Base-by-base conservation (phyloP, 208 protist genomes). In the Lotmaria passim region DNA sequence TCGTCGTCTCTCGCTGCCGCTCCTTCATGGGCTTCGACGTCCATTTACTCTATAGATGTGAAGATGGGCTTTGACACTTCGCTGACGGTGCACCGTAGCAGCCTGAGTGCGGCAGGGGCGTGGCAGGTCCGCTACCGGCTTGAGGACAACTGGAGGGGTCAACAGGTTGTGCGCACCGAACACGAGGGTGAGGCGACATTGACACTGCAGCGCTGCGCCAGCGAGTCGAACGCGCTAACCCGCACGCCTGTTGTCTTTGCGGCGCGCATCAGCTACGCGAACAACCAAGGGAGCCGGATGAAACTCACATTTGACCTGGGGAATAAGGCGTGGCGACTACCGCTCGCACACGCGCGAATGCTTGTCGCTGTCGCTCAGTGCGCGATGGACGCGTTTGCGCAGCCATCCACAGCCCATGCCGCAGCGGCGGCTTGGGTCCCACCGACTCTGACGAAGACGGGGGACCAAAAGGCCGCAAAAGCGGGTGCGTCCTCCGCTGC, bases 101-200 rank as follows among this genome's bases (percentile, higher is more conserved):
- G 38, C 17, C 17, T 76, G 8, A 38, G 23, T 11, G 62, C 56
- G 26, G 65, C 38, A 0, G 71, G 71, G 5, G 28, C 38, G 11
- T 59, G 21, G 19, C 26, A 69, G 28, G 19, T 60, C 51, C 53
- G 38, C 3, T 76, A 70, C 56, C 61, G 62, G 7, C 58, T 48
- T 7, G 62, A 69, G 19, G 46, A 50, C 23, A 69, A 52, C n/a
- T 36, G 47, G 8, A 51, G 24, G 21, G 14, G 61, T 7, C 14
- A 24, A 10, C 30, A 39, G 19, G 44, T 31, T 1, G n/a, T 76
- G n/a, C 63, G 71, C 28, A 60, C 36, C 30, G 63, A 64, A 48
- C 62, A 44, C 3, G 63, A 76, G 26, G 47, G 71, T 8, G 71
- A 69, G 55, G 51, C 34, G 26, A 60, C n/a, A 6, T 11, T 70